These are phyloP conservation scores for Boletus pseudo-olivaceus DNA, from an alignment of 768 basidiomycete genomes.

Conservation along the genomic window DNA sequence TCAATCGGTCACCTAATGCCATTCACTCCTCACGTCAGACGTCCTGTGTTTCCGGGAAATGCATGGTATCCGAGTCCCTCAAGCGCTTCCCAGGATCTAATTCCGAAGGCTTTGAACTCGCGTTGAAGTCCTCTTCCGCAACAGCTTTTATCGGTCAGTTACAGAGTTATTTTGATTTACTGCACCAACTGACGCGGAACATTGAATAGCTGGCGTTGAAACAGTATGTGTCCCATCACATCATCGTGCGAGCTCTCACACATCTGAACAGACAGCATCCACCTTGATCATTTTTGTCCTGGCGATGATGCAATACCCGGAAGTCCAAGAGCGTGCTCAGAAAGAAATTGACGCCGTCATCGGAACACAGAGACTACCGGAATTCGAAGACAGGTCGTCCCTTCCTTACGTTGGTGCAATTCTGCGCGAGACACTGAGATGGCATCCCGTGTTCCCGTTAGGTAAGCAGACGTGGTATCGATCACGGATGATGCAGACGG, in stretches of 20 bases:
- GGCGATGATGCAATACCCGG: conserved; percentile 34
- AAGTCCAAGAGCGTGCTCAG: conserved; percentile 33
- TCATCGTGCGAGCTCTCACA: conserved; percentile 1
- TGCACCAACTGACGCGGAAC: conserved; percentile 2
- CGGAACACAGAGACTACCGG: conserved; percentile 28
- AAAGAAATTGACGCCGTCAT: conserved; percentile 33
- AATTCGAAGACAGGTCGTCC: conserved; percentile 24
- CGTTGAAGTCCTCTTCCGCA: conserved; percentile 30
- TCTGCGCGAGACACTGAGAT: conserved; percentile 34
- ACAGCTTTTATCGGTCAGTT: conserved; percentile 32
- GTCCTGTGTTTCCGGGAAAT: conserved; percentile 21
- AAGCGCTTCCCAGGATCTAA: conserved; percentile 13
- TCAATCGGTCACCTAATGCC: neutral
- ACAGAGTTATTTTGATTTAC: neutral
- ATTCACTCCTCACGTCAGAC: conserved; percentile 7
- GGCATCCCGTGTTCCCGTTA: conserved; percentile 33
- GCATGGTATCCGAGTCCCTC: conserved; percentile 32
- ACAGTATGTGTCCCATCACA: conserved; percentile 17
- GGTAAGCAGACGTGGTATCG: conserved; percentile 12
- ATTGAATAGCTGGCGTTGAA: conserved; percentile 27
- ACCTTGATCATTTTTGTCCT: conserved; percentile 31
- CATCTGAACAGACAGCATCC: conserved; percentile 27
- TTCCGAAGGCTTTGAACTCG: conserved; percentile 25
- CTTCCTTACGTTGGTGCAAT: conserved; percentile 34
- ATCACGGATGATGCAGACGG: neutral